Conservation (phyloP, 495 filamentous ascomycete species). For the Neurospora discreta region DNA sequence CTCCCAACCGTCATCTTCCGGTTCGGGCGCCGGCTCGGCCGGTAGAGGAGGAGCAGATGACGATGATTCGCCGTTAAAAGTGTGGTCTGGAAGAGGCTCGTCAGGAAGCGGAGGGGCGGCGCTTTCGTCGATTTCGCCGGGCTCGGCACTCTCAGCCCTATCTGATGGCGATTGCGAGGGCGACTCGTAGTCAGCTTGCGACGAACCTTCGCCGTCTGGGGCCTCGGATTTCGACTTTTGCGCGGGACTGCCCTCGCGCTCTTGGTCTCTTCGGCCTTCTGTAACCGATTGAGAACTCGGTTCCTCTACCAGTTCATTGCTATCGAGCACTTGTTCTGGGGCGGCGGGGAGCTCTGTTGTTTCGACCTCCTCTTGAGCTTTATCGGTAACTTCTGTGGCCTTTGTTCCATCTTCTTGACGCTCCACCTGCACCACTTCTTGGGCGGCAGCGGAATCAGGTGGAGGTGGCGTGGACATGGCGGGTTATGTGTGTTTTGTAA, state of each 20-base stretch:
- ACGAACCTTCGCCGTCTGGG: not conserved
- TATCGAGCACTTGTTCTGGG: not conserved
- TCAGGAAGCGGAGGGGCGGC: conserved; percentile 16
- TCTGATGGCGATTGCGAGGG: conserved; percentile 4
- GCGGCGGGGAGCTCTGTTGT: not conserved
- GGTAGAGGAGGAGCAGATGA: conserved; percentile 12
- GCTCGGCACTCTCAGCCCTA: not conserved
- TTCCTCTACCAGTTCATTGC: not conserved
- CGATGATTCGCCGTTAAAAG: conserved; percentile 1
- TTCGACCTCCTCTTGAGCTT: not conserved
- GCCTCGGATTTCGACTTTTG: not conserved
- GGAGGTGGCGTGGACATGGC: not conserved
- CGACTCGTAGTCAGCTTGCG: not conserved
- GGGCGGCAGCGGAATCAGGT: not conserved
- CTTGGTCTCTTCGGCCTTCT: conserved; percentile 10
- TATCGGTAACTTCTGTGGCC: not conserved
- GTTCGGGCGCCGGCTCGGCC: conserved; percentile 29
- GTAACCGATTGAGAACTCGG: not conserved
- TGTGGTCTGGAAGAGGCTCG: conserved; percentile 14
- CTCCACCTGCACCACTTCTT: not conserved
- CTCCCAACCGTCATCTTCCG: conserved; percentile 76
- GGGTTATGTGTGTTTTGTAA: not conserved
- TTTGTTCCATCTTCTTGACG: not conserved
- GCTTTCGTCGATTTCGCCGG: not conserved
- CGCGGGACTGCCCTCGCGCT: not conserved